Percentiles rank a stretch among this genome's conserved stretches.
These are phyloP conservation scores for Boletus tylopilopsis DNA, from an alignment of 768 basidiomycete genomes.

Conservation along the genomic window DNA sequence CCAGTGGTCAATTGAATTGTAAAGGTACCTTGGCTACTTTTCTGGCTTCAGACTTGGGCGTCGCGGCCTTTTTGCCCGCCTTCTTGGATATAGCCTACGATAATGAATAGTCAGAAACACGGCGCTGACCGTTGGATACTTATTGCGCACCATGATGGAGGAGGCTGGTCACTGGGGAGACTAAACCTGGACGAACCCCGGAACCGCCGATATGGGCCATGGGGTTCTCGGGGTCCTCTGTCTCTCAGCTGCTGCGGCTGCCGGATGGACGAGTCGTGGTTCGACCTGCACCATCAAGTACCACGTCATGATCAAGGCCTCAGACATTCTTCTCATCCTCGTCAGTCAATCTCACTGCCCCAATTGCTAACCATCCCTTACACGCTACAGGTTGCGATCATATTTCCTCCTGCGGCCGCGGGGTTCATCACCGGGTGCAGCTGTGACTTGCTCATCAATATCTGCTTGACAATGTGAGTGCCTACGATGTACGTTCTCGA, in stretches of 20 bases:
- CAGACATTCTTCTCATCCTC: conserved; percentile 77
- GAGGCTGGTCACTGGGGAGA: conserved; percentile 5
- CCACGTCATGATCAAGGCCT: conserved; percentile 46
- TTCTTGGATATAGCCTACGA: conserved; percentile 82
- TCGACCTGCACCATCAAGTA: background rate
- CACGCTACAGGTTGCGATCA: conserved; percentile 58
- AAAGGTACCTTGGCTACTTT: conserved; percentile 74
- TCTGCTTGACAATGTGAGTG: conserved; percentile 69
- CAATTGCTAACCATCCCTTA: background rate
- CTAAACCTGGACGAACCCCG: conserved; percentile 8
- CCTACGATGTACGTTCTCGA: background rate
- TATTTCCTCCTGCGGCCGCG: conserved; percentile 81
- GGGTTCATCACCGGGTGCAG: conserved; percentile 77
- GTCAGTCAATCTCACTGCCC: conserved; percentile 36
- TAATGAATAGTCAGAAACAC: background rate
- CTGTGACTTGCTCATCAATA: conserved; percentile 84
- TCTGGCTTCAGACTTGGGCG: conserved; percentile 52
- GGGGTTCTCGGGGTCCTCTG: conserved; percentile 19
- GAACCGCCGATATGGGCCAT: conserved; percentile 3
- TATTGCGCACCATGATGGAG: conserved; percentile 23
- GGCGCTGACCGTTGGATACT: background rate
- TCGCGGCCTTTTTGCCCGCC: conserved; percentile 77
- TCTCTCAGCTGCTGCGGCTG: conserved; percentile 11
- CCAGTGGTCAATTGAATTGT: background rate
- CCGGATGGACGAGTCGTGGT: background rate